A percentile compares a stretch with the other conserved stretches of the same genome.
Evolutionary conservation across 176 grass and related monocot genomes (phyloP).

Genomic region (Areca catechu): DNA sequence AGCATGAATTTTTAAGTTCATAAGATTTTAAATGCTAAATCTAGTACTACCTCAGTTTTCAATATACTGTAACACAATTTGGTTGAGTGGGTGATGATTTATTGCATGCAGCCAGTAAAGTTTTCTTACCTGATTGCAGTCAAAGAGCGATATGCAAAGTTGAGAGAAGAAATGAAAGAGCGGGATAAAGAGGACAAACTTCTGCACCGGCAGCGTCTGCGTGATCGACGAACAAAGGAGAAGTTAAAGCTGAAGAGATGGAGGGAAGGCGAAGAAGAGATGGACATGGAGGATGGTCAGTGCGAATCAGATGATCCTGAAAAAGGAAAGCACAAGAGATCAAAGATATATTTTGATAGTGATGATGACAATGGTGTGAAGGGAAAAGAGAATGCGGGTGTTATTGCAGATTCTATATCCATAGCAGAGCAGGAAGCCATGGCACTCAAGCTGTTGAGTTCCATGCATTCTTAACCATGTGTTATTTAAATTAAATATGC

Average conservation of each 20-base stretch:
- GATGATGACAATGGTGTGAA: conserved; percentile 23
- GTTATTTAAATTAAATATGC: too few relatives aligned
- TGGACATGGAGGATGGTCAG: conserved; percentile 14
- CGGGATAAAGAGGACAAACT: conserved; percentile 88
- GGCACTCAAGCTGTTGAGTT: conserved; percentile 64
- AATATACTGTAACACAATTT: too few relatives aligned
- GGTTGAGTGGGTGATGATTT: too few relatives aligned
- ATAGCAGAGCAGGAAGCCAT: conserved; percentile 70
- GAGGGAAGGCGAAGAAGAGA: conserved; percentile 45
- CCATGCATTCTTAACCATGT: conserved; percentile 45
- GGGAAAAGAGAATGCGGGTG: neutral
- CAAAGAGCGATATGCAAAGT: conserved; percentile 53
- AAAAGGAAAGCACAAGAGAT: conserved; percentile 22
- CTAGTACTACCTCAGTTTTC: too few relatives aligned
- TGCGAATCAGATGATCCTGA: conserved; percentile 37
- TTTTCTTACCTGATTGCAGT: conserved; percentile 23
- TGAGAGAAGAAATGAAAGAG: conserved; percentile 61
- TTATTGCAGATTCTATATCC: conserved; percentile 12
- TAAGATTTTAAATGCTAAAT: too few relatives aligned
- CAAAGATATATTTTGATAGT: conserved; percentile 55
- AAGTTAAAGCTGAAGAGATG: conserved; percentile 73
- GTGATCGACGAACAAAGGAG: conserved; percentile 59
- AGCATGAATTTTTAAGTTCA: too few relatives aligned
- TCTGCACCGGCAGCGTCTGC: conserved; percentile 45
- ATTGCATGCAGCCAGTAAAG: too few relatives aligned